A percentile compares a stretch with the other conserved stretches of the same genome.
These are phyloP conservation scores for Cyclocybe aegerita DNA, from an alignment of 768 basidiomycete species.

Conservation along the genomic window DNA sequence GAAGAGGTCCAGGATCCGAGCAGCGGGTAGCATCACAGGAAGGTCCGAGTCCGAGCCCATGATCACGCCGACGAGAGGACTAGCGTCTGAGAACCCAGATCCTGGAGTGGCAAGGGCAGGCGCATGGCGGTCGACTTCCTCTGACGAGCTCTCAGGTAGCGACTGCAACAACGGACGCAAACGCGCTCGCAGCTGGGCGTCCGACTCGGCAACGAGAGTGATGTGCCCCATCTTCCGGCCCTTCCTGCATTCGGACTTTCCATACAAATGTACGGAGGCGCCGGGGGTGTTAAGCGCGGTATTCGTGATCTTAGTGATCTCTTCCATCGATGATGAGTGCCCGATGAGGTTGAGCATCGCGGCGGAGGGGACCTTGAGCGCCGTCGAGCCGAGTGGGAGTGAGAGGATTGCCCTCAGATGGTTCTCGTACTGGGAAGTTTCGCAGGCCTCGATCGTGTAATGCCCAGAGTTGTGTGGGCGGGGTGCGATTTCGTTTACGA, in stretches of 20 bases:
- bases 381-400: constrained; percentile 86
- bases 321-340: constrained; percentile 60
- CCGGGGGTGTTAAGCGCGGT: constrained; percentile 72
- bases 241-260: constrained; percentile 86
- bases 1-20: constrained; percentile 82
- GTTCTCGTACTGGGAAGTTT: constrained; percentile 96
- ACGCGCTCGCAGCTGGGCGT: constrained; percentile 66
- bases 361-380: constrained; percentile 81
- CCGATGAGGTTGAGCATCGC: constrained; percentile 97
- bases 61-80: constrained; percentile 88
- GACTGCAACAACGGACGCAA: constrained; percentile 75
- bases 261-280: constrained; percentile 86
- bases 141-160: constrained; percentile 45
- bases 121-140: constrained; percentile 54
- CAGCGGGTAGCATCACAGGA: constrained; percentile 89
- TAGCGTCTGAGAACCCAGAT: constrained; percentile 55
- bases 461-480: constrained; percentile 98
- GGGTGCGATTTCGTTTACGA: constrained; percentile 96
- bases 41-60: constrained; percentile 99
- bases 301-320: constrained; percentile 55
- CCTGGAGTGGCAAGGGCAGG: constrained; percentile 43
- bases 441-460: constrained; percentile 97
- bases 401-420: constrained; percentile 93
- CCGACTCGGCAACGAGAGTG: constrained; percentile 81
- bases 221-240: constrained; percentile 99